Conservation (phyloP, 495 filamentous ascomycete genomes). For the Platismatia glauca region DNA sequence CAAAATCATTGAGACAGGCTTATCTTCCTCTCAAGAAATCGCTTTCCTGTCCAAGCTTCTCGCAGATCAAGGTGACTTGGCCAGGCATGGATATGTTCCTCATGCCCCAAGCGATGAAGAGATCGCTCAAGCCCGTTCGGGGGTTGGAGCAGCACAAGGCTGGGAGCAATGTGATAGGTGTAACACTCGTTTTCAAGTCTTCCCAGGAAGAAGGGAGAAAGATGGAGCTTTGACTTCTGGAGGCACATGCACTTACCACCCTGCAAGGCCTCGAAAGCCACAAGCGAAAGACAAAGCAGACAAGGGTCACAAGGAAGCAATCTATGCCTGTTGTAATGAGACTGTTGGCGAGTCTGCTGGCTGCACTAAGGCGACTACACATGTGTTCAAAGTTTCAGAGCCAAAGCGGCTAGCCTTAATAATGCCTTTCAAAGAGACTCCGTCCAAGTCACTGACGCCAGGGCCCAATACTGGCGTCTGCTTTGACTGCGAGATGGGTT, state of each 20-base stretch:
- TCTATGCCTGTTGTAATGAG: constrained; percentile 71
- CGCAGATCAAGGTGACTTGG: constrained; percentile 50
- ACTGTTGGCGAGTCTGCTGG: constrained; percentile 58
- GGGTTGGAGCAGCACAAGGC: constrained; percentile 54
- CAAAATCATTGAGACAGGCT: constrained; percentile 51
- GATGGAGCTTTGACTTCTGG: constrained; percentile 74
- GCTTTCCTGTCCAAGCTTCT: constrained; percentile 49
- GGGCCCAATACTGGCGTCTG: constrained; percentile 48
- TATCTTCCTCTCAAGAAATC: constrained; percentile 60
- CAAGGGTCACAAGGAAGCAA: constrained; percentile 41
- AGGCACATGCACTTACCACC: constrained; percentile 71
- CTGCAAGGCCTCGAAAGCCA: constrained; percentile 51
- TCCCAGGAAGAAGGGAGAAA: constrained; percentile 68
- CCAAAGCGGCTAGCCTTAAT: constrained; percentile 65
- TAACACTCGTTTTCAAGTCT: constrained; percentile 77
- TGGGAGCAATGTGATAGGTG: constrained; percentile 90
- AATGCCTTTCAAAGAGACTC: constrained; percentile 72
- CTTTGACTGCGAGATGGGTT: constrained; percentile 98
- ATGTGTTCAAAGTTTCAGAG: constrained; percentile 83
- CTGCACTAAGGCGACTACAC: constrained; percentile 57
- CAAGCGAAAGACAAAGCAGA: constrained; percentile 37
- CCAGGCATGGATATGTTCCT: constrained; percentile 65
- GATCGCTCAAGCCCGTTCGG: constrained; percentile 52
- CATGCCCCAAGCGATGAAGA: constrained; percentile 51
- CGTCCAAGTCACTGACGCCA: constrained; percentile 42